These are phyloP conservation scores for Tetracladium maxilliforme DNA, from an alignment of 2,329 filamentous ascomycete genomes.

Conservation along the genomic window DNA sequence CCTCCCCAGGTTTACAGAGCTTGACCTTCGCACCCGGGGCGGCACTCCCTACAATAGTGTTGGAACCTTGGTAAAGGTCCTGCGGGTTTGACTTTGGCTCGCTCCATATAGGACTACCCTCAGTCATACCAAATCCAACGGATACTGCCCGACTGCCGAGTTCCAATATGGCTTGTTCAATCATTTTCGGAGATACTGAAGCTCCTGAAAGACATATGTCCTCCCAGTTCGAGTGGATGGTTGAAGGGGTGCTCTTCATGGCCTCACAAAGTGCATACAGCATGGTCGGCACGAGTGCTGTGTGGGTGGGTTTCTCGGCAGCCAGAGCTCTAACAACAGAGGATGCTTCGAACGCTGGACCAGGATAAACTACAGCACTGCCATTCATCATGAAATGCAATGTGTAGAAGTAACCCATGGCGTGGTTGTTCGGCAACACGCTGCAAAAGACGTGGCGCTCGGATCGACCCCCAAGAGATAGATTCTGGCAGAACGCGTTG, in stretches of 20 bases:
- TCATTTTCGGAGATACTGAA: slow-evolving; percentile 16
- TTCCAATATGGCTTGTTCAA: slow-evolving; percentile 14
- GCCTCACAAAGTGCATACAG: too few species aligned
- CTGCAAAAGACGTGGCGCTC: slow-evolving; percentile 23
- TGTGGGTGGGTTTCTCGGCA: slow-evolving; percentile 18
- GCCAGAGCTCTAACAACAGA: slow-evolving; percentile 16
- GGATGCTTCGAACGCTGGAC: slow-evolving; percentile 16
- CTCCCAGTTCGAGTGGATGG: too few species aligned
- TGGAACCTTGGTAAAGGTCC: slow-evolving; percentile 15
- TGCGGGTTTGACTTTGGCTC: slow-evolving; percentile 17
- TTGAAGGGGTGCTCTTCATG: too few species aligned
- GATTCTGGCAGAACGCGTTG: too few species aligned
- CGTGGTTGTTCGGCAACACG: slow-evolving; percentile 21
- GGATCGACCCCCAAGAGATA: too few species aligned
- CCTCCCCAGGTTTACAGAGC: slow-evolving; percentile 18
- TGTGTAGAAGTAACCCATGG: slow-evolving; percentile 20
- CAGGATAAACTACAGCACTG: slow-evolving; percentile 18
- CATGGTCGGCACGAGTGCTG: slow-evolving; percentile 27
- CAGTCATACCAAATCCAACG: slow-evolving; percentile 30
- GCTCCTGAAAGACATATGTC: too few species aligned
- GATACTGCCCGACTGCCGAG: slow-evolving; percentile 17
- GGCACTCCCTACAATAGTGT: slow-evolving; percentile 24
- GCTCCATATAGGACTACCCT: slow-evolving; percentile 24
- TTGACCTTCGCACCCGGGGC: slow-evolving; percentile 21
- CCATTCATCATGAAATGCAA: too few species aligned